A percentile compares a stretch with the other conserved stretches of the same genome.
Conservation (phyloP, 495 filamentous ascomycete species). For the Xeromyces bisporus region DNA sequence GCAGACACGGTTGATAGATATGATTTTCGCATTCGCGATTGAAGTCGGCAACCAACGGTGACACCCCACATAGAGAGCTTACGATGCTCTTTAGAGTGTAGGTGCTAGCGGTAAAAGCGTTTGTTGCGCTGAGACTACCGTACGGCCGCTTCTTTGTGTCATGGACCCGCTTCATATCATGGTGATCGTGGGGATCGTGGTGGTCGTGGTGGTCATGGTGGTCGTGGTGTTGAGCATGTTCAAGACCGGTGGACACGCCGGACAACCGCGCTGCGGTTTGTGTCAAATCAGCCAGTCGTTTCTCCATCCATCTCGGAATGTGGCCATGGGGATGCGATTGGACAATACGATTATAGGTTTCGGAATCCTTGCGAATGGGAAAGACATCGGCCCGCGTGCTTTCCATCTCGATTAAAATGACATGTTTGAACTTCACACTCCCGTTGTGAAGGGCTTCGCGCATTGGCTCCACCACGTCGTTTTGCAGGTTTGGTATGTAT, state of each 20-base stretch:
- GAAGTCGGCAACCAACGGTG: conserved; percentile 23
- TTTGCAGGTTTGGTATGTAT: conserved; percentile 22
- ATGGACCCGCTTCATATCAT: too few species aligned
- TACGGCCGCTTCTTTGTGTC: too few species aligned
- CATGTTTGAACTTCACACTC: conserved; percentile 14
- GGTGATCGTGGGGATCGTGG: conserved; percentile 2
- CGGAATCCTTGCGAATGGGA: conserved; percentile 18
- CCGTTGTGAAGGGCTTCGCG: conserved; percentile 11
- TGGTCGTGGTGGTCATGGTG: conserved; percentile 1
- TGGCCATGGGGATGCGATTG: conserved; percentile 7
- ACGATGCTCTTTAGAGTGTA: conserved; percentile 23
- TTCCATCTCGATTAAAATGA: conserved; percentile 24
- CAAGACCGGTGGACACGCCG: conserved; percentile 18
- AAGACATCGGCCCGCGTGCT: conserved; percentile 28
- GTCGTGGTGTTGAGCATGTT: conserved; percentile 3
- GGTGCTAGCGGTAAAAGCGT: conserved; percentile 17
- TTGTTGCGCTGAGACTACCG: conserved; percentile 23
- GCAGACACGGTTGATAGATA: conserved; percentile 26
- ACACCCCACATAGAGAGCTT: conserved; percentile 23
- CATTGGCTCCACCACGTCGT: conserved; percentile 14
- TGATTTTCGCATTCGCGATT: conserved; percentile 17
- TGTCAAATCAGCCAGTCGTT: conserved; percentile 14
- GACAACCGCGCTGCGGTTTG: conserved; percentile 19
- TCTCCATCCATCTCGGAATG: conserved; percentile 5
- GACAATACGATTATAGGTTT: conserved; percentile 16